Evolutionary conservation across 225 moss, liverwort and hornwort species (phyloP).

Genomic region (Takakia lepidozioides): DNA sequence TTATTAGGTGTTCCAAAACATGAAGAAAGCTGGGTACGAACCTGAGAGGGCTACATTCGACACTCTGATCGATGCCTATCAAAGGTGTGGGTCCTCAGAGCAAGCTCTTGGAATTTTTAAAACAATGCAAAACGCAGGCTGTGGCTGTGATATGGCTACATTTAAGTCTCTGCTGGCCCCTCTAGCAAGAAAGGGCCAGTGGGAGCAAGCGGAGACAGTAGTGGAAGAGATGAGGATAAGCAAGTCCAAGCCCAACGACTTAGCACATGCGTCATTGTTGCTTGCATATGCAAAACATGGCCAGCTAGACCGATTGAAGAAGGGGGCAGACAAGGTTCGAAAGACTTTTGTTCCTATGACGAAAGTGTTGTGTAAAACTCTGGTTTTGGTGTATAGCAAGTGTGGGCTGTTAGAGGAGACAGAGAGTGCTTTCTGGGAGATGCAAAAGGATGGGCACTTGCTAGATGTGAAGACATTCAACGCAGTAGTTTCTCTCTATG

Average conservation of each 20-base stretch:
- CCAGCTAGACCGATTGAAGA: conserved; percentile 46
- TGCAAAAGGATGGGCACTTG: conserved; percentile 46
- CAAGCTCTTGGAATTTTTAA: conserved; percentile 90
- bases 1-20: conserved; percentile 65
- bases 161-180: conserved; percentile 82
- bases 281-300: conserved; percentile 82
- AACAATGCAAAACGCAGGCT: conserved; percentile 84
- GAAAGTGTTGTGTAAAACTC: conserved; percentile 65
- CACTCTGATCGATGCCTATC: conserved; percentile 92
- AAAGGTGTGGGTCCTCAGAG: conserved; percentile 82
- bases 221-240: conserved; percentile 54
- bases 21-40: conserved; percentile 94
- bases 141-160: conserved; percentile 77
- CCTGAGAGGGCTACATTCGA: conserved; percentile 97
- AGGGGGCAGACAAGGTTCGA: conserved; percentile 34
- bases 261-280: conserved; percentile 79
- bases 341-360: conserved; percentile 42
- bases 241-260: conserved; percentile 68
- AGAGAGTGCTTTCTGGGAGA: conserved; percentile 64
- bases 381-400: conserved; percentile 60
- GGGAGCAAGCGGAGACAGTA: conserved; percentile 76
- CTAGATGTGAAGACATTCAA: conserved; percentile 80
- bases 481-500: conserved; percentile 86
- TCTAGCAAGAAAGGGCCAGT: conserved; percentile 82
- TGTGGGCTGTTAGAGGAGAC: conserved; percentile 70